Evolutionary conservation across 2,329 filamentous ascomycete genomes (phyloP).

Genomic region (Aspergillus puulaauensis): DNA sequence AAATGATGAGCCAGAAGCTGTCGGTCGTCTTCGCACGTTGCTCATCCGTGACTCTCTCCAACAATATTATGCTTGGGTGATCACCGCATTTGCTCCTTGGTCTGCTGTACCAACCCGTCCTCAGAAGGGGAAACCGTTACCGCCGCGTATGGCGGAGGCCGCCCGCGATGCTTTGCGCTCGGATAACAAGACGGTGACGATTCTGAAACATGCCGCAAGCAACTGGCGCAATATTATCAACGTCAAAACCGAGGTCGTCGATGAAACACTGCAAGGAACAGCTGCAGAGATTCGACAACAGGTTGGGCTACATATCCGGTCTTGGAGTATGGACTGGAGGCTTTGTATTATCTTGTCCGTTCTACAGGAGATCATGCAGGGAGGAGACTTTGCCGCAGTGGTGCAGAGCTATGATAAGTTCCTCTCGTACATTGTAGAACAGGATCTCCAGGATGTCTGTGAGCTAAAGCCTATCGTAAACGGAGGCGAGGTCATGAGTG

Average conservation of each 20-base stretch:
- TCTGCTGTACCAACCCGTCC: conserved; percentile 47
- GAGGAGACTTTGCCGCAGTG: conserved; percentile 36
- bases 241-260: conserved; percentile 50
- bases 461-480: conserved; percentile 67
- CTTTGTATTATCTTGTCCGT: conserved; percentile 40
- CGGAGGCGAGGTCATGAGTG: conserved; percentile 69
- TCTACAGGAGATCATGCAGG: conserved; percentile 39
- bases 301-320: conserved; percentile 35
- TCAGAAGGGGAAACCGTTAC: conserved; percentile 50
- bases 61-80: conserved; percentile 71
- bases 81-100: conserved; percentile 76
- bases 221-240: conserved; percentile 63
- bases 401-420: conserved; percentile 55
- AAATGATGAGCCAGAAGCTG: conserved; percentile 35
- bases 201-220: conserved; percentile 65
- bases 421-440: conserved; percentile 50
- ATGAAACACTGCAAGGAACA: conserved; percentile 26
- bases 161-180: conserved; percentile 76
- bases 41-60: conserved; percentile 66
- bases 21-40: conserved; percentile 37
- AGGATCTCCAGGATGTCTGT: conserved; percentile 53
- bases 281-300: conserved; percentile 37
- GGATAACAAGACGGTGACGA: conserved; percentile 70
- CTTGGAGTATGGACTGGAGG: conserved; percentile 41
- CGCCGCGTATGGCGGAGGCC: conserved; percentile 62